Conservation (phyloP, 495 filamentous ascomycete species). For the Opeltia flavorubescens region DNA sequence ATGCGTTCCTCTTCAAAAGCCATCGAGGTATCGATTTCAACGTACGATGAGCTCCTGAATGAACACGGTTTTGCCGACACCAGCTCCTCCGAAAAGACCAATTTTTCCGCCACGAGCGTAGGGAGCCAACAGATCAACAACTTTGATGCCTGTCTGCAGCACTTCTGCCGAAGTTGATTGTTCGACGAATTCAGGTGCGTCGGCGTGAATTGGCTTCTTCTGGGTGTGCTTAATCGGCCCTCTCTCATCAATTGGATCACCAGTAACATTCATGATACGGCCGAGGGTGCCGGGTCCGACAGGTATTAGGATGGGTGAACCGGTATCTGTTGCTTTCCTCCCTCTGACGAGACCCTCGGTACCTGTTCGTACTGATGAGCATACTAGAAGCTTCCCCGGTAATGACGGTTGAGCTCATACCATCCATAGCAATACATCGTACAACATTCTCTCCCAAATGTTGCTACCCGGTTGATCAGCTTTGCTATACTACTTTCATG, state of each 20-base stretch:
- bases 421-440: conserved; percentile 99
- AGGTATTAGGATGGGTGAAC: conserved; percentile 90
- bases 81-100: conserved; percentile 99
- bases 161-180: conserved; percentile 94
- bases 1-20: background rate
- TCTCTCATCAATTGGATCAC: conserved; percentile 99
- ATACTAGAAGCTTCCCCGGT: background rate
- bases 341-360: conserved; percentile 98
- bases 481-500: background rate
- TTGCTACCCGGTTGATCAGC: conserved; percentile 48
- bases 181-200: conserved; percentile 78
- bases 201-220: conserved; percentile 81
- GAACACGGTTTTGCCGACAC: conserved; percentile 99
- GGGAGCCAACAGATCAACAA: conserved; percentile 94
- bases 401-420: conserved; percentile 39
- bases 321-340: conserved; percentile 69
- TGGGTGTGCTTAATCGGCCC: conserved; percentile 89
- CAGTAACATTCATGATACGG: conserved; percentile 99
- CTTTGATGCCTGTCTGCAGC: conserved; percentile 98
- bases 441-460: conserved; percentile 99
- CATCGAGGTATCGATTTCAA: conserved; percentile 6
- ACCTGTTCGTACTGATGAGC: conserved; percentile 39
- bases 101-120: conserved; percentile 99
- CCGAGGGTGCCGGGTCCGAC: conserved; percentile 90
- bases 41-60: conserved; percentile 96